These are phyloP conservation scores for Pseudomonodictys pantanalensis DNA, from an alignment of 495 filamentous ascomycete genomes.

Conservation along the genomic window DNA sequence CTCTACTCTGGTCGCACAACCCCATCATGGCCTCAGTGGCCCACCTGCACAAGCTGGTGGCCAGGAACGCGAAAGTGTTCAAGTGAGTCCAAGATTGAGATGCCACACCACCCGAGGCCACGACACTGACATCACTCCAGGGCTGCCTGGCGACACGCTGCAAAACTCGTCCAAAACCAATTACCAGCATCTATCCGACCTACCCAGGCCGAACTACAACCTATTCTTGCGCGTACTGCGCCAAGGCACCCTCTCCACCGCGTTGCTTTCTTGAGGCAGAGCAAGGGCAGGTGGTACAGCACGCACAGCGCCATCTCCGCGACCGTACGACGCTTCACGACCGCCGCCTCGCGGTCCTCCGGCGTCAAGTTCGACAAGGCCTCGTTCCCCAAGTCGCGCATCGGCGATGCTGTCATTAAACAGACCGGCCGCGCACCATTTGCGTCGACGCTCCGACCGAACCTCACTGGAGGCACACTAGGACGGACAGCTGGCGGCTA, in stretches of 20 bases:
- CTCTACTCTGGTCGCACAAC: neutral
- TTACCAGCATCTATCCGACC: conserved; percentile 51
- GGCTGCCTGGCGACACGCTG: conserved; percentile 35
- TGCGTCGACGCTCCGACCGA: conserved; percentile 84
- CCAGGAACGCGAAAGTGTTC: conserved; percentile 40
- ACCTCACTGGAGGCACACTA: conserved; percentile 83
- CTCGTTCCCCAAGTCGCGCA: conserved; percentile 62
- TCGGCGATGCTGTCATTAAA: conserved; percentile 62
- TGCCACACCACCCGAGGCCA: neutral
- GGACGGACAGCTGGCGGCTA: conserved; percentile 86
- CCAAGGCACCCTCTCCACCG: conserved; percentile 70
- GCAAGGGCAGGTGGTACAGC: conserved; percentile 65
- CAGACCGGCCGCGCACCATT: conserved; percentile 78
- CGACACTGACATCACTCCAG: conserved; percentile 12
- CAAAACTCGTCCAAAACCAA: conserved; percentile 35
- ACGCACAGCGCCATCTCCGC: conserved; percentile 61
- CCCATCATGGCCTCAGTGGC: conserved; percentile 35
- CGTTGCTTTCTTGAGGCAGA: conserved; percentile 67
- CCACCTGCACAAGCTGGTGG: conserved; percentile 38
- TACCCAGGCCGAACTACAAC: conserved; percentile 51
- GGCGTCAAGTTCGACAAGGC: conserved; percentile 59
- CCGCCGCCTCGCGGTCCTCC: conserved; percentile 46
- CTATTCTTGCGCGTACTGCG: conserved; percentile 52
- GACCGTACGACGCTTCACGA: conserved; percentile 59
- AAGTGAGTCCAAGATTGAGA: conserved; percentile 27